Evolutionary conservation across 139 green algal species (phyloP).

Genomic region (Zygnema circumcarinatum): DNA sequence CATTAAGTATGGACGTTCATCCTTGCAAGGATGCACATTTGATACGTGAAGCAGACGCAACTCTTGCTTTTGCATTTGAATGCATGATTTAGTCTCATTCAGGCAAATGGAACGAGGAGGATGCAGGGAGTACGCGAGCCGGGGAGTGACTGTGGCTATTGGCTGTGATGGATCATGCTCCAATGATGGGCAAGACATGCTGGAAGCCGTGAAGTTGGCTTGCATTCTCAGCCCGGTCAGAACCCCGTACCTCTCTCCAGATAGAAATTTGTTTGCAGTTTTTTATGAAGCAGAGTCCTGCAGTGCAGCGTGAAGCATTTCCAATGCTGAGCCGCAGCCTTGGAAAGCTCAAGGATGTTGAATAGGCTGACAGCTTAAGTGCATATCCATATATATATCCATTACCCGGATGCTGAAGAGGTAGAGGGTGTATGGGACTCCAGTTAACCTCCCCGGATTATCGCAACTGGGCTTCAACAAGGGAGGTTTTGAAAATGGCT

Average conservation of each 20-base stretch:
- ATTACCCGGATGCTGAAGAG: no score
- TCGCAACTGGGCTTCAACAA: conserved; percentile 35
- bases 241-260: not conserved
- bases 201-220: conserved; percentile 51
- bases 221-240: conserved; percentile 40
- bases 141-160: conserved; percentile 42
- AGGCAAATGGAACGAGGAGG: no score
- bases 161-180: conserved; percentile 56
- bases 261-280: no score
- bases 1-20: conserved; percentile 10
- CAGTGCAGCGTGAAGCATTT: no score
- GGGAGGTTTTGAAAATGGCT: conserved; percentile 40
- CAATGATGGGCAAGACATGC: conserved; percentile 52
- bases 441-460: conserved; percentile 52
- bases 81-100: no score
- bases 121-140: conserved; percentile 13
- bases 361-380: no score
- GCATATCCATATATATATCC: no score
- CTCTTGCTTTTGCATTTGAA: no score
- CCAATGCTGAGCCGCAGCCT: no score
- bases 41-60: not conserved
- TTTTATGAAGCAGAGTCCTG: no score
- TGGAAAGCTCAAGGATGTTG: no score
- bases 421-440: no score
- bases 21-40: conserved; percentile 18